Percentiles rank a stretch among this genome's conserved stretches.
These are phyloP conservation scores for Prunus yedoensis DNA, from an alignment of 331 rosid species.

Conservation along the genomic window DNA sequence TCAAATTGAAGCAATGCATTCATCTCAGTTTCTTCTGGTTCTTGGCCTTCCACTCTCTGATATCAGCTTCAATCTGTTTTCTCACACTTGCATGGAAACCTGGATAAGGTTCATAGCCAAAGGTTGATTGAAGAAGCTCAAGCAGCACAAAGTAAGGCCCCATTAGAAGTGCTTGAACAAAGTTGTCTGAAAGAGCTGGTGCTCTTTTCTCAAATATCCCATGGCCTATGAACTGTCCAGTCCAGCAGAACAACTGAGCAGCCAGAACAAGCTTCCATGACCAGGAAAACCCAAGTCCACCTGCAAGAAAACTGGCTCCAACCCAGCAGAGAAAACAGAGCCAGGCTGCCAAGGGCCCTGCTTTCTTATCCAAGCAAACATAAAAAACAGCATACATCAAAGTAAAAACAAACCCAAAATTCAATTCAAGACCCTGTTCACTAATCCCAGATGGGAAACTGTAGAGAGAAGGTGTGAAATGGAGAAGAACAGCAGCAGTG, in stretches of 20 bases:
- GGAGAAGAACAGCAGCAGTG: conserved; percentile 40
- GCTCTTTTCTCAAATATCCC: conserved; percentile 88
- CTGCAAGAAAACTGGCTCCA: conserved; percentile 52
- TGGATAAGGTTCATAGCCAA: conserved; percentile 70
- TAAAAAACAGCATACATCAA: conserved; percentile 53
- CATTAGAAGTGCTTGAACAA: conserved; percentile 72
- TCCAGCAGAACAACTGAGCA: conserved; percentile 63
- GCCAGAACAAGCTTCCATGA: conserved; percentile 73
- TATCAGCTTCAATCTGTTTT: conserved; percentile 44
- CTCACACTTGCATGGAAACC: conserved; percentile 50
- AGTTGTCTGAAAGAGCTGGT: conserved; percentile 76
- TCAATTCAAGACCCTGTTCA: conserved; percentile 36
- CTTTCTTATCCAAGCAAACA: conserved; percentile 49
- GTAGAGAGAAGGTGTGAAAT: conserved; percentile 58
- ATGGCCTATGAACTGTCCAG: conserved; percentile 73
- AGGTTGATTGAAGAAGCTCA: conserved; percentile 62
- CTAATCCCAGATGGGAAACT: conserved; percentile 32
- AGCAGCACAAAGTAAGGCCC: conserved; percentile 79
- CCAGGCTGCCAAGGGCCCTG: conserved; percentile 70
- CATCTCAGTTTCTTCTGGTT: conserved; percentile 44
- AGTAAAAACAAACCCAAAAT: conserved; percentile 54
- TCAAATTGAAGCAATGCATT: background rate
- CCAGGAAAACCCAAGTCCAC: conserved; percentile 40
- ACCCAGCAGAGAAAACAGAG: conserved; percentile 61
- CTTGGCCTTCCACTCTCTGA: conserved; percentile 50